phyloP scores from a whole-genome alignment of 208 protist species.

The Crithidia brevicula region DNA sequence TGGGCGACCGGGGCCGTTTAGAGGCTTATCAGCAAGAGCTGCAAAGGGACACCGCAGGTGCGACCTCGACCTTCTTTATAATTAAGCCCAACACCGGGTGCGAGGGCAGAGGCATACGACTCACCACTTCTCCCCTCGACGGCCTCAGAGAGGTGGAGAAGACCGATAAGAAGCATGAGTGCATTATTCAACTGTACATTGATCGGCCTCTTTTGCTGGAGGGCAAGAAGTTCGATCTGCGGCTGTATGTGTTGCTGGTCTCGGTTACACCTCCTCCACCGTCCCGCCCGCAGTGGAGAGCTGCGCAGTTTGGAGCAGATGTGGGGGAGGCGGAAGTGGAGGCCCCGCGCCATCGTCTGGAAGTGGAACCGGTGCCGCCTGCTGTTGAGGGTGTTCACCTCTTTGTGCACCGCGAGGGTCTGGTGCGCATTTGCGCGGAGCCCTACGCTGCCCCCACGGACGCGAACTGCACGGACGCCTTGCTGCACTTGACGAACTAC shows the following conservation, averaged over 20 bases:
- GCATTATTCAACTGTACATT: constrained; percentile 89
- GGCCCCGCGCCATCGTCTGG: too few relatives aligned
- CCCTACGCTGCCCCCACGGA: constrained; percentile 65
- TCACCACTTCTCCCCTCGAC: constrained; percentile 58
- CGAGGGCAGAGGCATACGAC: constrained; percentile 77
- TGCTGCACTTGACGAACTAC: constrained; percentile 91
- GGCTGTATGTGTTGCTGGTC: constrained; percentile 92
- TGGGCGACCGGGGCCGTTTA: constrained; percentile 38
- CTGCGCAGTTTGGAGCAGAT: too few relatives aligned
- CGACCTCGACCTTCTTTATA: constrained; percentile 56
- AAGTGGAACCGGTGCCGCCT: constrained; percentile 9
- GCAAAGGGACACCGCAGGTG: neutral
- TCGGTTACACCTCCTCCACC: constrained; percentile 24
- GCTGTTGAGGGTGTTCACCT: constrained; percentile 68
- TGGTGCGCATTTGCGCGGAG: constrained; percentile 93
- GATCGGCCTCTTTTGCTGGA: constrained; percentile 91
- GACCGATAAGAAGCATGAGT: constrained; percentile 41
- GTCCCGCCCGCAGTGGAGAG: neutral
- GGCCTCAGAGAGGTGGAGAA: constrained; percentile 42
- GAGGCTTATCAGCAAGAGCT: constrained; percentile 28
- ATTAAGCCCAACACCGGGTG: constrained; percentile 90
- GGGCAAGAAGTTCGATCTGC: constrained; percentile 94
- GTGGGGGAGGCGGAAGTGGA: too few relatives aligned
- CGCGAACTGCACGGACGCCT: constrained; percentile 49
- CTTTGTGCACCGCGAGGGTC: constrained; percentile 86